Evolutionary conservation across 345 rosid genomes (phyloP).

Genomic region (Ceriops tagal): DNA sequence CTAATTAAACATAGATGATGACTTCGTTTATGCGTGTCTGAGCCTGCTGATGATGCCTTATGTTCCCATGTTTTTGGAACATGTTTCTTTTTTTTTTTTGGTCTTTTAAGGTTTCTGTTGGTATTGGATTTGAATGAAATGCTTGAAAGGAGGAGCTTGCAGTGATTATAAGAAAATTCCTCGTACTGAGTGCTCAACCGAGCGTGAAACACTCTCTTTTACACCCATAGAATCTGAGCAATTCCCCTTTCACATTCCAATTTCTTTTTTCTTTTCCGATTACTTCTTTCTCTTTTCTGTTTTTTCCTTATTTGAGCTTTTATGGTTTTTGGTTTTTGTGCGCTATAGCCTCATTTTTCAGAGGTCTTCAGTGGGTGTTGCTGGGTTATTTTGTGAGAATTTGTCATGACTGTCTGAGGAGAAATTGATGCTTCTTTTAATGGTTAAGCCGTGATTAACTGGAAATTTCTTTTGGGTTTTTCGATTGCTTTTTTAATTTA

Average conservation of each 20-base stretch:
- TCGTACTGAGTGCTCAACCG: conserved; percentile 25
- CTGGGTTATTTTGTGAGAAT: no score
- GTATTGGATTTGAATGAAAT: neutral
- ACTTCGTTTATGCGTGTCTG: conserved; percentile 56
- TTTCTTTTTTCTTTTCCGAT: neutral
- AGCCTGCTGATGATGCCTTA: conserved; percentile 15
- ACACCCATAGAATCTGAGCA: conserved; percentile 44
- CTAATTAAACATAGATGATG: conserved; percentile 23
- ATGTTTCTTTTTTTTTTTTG: neutral
- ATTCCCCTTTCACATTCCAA: neutral
- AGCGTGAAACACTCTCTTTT: conserved; percentile 29
- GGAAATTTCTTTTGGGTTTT: no score
- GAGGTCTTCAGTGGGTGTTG: no score
- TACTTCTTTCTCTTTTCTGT: neutral
- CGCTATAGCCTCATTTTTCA: no score
- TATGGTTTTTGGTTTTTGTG: no score
- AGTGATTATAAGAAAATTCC: conserved; percentile 29
- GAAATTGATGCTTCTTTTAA: no score
- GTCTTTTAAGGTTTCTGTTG: neutral
- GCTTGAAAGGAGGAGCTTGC: conserved; percentile 11
- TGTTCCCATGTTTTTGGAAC: neutral
- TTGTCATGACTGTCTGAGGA: no score
- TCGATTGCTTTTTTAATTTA: no score
- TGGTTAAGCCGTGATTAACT: no score
- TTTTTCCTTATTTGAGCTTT: neutral